These are phyloP conservation scores for Zygnema cylindricum DNA, from an alignment of 139 green algal genomes.

Conservation along the genomic window DNA sequence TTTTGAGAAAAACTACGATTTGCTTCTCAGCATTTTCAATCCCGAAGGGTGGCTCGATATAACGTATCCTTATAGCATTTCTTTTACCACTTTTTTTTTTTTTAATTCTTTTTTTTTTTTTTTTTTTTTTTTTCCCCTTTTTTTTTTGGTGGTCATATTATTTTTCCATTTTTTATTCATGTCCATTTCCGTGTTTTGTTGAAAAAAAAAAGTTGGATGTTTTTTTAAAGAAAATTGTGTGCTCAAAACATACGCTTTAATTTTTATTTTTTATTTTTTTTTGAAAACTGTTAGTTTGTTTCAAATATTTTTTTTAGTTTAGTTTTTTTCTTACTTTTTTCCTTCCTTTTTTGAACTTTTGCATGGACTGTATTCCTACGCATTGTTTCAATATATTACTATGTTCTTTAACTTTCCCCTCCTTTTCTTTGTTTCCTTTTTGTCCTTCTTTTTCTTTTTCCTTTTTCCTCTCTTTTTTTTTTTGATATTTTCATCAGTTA, in stretches of 20 bases:
- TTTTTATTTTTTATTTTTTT: too few relatives aligned
- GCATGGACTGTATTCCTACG: too few relatives aligned
- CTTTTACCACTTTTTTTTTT: not conserved
- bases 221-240: too few relatives aligned
- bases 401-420: too few relatives aligned
- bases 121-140: not conserved
- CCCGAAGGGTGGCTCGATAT: slow-evolving; percentile 86
- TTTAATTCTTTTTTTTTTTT: not conserved
- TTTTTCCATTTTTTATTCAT: not conserved
- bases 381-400: too few relatives aligned
- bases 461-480: not conserved
- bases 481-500: slow-evolving; percentile 29
- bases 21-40: slow-evolving; percentile 89
- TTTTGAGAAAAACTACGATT: slow-evolving; percentile 79
- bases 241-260: too few relatives aligned
- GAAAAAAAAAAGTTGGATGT: too few relatives aligned
- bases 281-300: too few relatives aligned
- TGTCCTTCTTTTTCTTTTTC: slow-evolving; percentile 3
- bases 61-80: slow-evolving; percentile 63
- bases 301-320: too few relatives aligned
- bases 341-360: too few relatives aligned
- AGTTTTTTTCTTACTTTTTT: too few relatives aligned
- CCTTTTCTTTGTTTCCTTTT: too few relatives aligned
- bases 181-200: not conserved
- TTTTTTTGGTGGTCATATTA: not conserved